Base-by-base conservation (phyloP, 2,329 filamentous ascomycete species). In the Scopulariopsis brevicaulis region DNA sequence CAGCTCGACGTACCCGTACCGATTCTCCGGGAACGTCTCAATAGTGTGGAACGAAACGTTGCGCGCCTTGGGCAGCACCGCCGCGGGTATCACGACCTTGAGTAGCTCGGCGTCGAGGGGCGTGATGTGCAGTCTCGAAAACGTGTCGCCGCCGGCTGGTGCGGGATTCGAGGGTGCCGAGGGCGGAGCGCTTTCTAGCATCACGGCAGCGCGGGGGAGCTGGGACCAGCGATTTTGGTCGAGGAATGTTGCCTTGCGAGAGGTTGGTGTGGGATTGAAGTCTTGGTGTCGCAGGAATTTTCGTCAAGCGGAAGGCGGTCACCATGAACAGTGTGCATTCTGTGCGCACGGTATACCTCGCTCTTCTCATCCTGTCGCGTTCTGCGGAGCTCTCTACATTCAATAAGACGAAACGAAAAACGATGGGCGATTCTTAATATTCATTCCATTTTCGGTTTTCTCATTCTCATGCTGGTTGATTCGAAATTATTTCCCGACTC, bases 31-130 rank as follows among this genome's bases (percentile, higher is more conserved):
- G 62, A 96, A 96, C 0, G 92, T 92, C 67, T 90, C 82, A 63
- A 96, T 74, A 5, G 78, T 77, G 71, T 97, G 93, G 73, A 87
- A 96, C n/a, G 92, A 96, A 56, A 96, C 82, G 68, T 91, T 89
- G 61, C 84, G 83, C 22, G 89, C 90, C 53, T 76, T 75, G 15
- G 83, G 77, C 40, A 84, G 81, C 15, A 89, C 68, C 1, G 86
- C 80, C 1, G 85, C 77, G 24, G 89, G 84, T 54, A 99, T 71
- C 60, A 95, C 82, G 54, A 86, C 77, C 58, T 82, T 79, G 59
- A 94, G 77, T 20, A 97, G 81, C 8, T 86, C 82, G 46, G 86
- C 76, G 65, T 86, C 90, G 64, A 99, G 81, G 54, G 94, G 94
- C 18, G 89, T 87, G 65, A 99, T 94, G 73, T 99, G 90, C 57